Conservation (phyloP, 208 protist genomes). For the Naegleria lovaniensis region DNA sequence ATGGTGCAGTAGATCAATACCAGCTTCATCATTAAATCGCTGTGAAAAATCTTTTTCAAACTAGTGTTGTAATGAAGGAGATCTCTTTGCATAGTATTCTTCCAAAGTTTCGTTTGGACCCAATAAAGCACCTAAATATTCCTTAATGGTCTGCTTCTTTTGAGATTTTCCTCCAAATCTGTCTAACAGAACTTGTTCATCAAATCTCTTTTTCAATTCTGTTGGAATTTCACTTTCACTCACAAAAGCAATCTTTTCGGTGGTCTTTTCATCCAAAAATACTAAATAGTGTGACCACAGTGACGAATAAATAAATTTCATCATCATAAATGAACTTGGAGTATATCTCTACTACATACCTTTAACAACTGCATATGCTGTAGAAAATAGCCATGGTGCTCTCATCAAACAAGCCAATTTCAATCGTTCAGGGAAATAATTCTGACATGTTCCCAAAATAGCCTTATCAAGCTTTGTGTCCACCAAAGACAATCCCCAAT, state of each 20-base stretch:
- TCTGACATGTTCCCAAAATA: not conserved
- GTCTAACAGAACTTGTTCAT: not conserved
- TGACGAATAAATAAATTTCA: too few relatives aligned
- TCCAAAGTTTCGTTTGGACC: not conserved
- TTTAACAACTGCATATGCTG: not conserved
- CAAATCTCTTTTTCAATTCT: not conserved
- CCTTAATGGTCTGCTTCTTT: not conserved
- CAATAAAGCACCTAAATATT: not conserved
- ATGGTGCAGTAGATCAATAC: too few relatives aligned
- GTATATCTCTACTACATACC: too few relatives aligned
- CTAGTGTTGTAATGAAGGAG: too few relatives aligned
- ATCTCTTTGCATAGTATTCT: not conserved
- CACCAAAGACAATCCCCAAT: not conserved
- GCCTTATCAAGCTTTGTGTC: not conserved
- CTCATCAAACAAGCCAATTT: not conserved
- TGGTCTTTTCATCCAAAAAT: not conserved
- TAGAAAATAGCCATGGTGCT: not conserved
- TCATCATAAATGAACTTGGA: too few relatives aligned
- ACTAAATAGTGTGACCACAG: not conserved
- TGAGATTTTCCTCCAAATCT: not conserved
- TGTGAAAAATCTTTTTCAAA: too few relatives aligned
- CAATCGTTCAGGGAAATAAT: not conserved
- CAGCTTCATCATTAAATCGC: too few relatives aligned
- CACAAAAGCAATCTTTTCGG: not conserved
- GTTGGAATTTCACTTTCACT: not conserved